Conservation (phyloP, 352 stramenopile species). For the Pythium insidiosum region DNA sequence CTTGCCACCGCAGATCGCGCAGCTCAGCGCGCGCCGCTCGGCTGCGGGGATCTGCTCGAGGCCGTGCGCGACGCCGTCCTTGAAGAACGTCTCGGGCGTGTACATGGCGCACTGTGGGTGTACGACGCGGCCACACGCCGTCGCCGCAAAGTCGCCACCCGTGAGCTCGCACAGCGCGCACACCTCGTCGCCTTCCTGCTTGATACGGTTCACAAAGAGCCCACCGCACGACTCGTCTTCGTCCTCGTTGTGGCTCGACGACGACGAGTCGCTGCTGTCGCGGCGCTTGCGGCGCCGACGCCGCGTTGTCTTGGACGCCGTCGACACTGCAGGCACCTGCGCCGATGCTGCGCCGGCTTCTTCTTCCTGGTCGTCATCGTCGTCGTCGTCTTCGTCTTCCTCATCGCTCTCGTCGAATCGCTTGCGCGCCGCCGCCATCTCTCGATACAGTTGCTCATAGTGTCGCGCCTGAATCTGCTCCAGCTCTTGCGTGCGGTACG, state of each 20-base stretch:
- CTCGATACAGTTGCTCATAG: conserved; percentile 66
- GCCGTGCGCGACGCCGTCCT: conserved; percentile 53
- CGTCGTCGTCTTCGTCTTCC: conserved; percentile 20
- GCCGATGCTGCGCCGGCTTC: no score
- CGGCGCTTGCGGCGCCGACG: conserved; percentile 3
- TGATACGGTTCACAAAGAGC: conserved; percentile 72
- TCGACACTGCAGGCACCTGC: no score
- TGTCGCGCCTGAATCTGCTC: conserved; percentile 44
- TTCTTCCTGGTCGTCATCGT: neutral
- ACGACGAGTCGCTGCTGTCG: conserved; percentile 14
- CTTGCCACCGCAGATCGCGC: conserved; percentile 46
- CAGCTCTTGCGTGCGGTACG: conserved; percentile 34
- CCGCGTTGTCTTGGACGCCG: neutral
- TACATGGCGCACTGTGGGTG: conserved; percentile 81
- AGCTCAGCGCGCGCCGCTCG: conserved; percentile 40
- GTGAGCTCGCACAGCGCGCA: conserved; percentile 69
- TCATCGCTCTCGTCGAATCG: conserved; percentile 52
- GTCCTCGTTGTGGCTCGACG: conserved; percentile 25
- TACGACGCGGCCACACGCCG: conserved; percentile 44
- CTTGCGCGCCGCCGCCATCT: conserved; percentile 28
- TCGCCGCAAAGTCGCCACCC: conserved; percentile 70
- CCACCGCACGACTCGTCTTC: conserved; percentile 58
- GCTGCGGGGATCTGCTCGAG: conserved; percentile 38
- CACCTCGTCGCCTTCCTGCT: conserved; percentile 58
- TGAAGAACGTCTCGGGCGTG: conserved; percentile 79